These are phyloP conservation scores for Butyriboletus appendiculatus DNA, from an alignment of 1,284 basidiomycete genomes.

Conservation along the genomic window DNA sequence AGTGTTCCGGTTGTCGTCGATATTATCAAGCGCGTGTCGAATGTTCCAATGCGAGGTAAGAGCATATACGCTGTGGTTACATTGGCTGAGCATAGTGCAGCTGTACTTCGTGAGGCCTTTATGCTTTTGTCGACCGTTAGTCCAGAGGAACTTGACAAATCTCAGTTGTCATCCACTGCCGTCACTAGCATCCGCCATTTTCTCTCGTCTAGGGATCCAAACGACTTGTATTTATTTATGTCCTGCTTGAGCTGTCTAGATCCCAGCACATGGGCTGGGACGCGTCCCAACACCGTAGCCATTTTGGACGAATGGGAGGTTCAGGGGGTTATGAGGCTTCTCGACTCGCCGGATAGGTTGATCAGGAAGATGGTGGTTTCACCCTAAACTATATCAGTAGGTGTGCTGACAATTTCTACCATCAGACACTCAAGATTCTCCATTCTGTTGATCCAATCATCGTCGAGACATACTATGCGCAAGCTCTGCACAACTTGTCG, in stretches of 20 bases:
- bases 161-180: conserved; percentile 37
- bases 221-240: conserved; percentile 66
- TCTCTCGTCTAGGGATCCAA: conserved; percentile 54
- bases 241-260: conserved; percentile 60
- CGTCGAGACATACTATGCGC: conserved; percentile 54
- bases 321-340: conserved; percentile 61
- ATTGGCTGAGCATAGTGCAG: conserved; percentile 28
- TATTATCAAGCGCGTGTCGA: conserved; percentile 40
- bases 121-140: conserved; percentile 42
- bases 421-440: conserved; percentile 59
- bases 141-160: conserved; percentile 32
- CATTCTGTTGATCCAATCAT: conserved; percentile 56
- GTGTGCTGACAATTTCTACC: conserved; percentile 14
- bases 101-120: conserved; percentile 52
- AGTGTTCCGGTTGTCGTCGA: conserved; percentile 39
- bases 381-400: not conserved
- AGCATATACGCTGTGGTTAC: not conserved
- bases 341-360: conserved; percentile 58
- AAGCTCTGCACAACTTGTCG: conserved; percentile 43
- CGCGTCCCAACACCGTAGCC: conserved; percentile 44
- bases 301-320: conserved; percentile 69
- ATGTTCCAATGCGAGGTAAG: conserved; percentile 38
- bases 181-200: conserved; percentile 54
- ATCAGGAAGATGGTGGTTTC: conserved; percentile 57
- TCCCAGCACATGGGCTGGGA: conserved; percentile 67